A percentile compares a stretch with the other conserved stretches of the same genome.
Conservation (phyloP, 2,329 filamentous ascomycete genomes). For the Aspergillus tamarii region DNA sequence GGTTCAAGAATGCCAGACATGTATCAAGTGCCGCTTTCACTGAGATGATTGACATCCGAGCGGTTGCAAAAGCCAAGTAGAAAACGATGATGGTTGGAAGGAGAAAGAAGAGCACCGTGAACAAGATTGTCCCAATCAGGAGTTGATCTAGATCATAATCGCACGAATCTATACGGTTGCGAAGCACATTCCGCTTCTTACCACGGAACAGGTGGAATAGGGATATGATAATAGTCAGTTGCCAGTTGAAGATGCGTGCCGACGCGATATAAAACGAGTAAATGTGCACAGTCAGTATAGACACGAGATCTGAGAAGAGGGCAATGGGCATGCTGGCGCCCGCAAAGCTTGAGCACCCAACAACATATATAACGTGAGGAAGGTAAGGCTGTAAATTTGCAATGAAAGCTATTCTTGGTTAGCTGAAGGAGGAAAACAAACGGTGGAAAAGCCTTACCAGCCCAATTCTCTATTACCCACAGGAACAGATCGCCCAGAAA, state of each 20-base stretch:
- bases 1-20: slow-evolving; percentile 88
- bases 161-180: slow-evolving; percentile 97
- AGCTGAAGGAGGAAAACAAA: slow-evolving; percentile 14
- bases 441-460: slow-evolving; percentile 57
- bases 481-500: slow-evolving; percentile 95
- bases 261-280: slow-evolving; percentile 98
- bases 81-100: slow-evolving; percentile 95
- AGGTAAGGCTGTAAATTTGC: slow-evolving; percentile 75
- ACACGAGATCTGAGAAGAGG: slow-evolving; percentile 90
- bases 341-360: slow-evolving; percentile 92
- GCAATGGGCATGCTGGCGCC: slow-evolving; percentile 97
- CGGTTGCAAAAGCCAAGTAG: slow-evolving; percentile 92
- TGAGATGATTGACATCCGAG: slow-evolving; percentile 91
- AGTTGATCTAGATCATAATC: slow-evolving; percentile 98
- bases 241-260: slow-evolving; percentile 97
- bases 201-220: slow-evolving; percentile 98
- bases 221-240: slow-evolving; percentile 92
- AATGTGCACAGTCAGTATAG: slow-evolving; percentile 89
- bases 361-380: slow-evolving; percentile 86
- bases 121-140: slow-evolving; percentile 92
- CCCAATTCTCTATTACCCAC: slow-evolving; percentile 99
- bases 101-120: slow-evolving; percentile 92
- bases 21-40: slow-evolving; percentile 92
- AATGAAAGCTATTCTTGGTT: slow-evolving; percentile 65
- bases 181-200: slow-evolving; percentile 95